Base-by-base conservation (phyloP, 2,329 filamentous ascomycete genomes). In the Mycosphaerella arachidis region DNA sequence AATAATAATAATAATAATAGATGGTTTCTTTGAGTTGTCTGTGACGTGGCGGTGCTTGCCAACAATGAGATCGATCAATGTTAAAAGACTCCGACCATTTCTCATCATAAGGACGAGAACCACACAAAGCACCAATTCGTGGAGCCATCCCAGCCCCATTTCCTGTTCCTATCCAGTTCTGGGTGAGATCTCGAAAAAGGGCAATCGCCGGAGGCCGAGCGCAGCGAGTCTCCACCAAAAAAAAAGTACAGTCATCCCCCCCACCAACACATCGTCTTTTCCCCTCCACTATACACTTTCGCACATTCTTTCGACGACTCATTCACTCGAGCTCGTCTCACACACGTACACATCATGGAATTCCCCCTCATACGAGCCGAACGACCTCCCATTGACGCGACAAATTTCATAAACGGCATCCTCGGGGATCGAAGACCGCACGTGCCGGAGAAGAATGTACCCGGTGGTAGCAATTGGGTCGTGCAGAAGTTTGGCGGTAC, bases 401-500 rank as follows among this genome's bases (percentile, higher is more conserved):
- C 63, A 31, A 64, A 63, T 35, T 68, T 67, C 65, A 60, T 67
- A 64, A 67, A 64, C 59, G 58, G 61, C 56, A 52, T 61, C 31
- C 58, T 64, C 57, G 61, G 63, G 60, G 61, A 73, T 59, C 66
- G 67, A 70, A 76, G 74, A 76, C 70, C 71, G 55, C 74, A 76
- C 68, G 69, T 71, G 66, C 69, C 69, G 68, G 79, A 81, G 64
- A 78, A 78, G 69, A 74, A 81, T 64, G 69, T 81, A 48, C 78
- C 79, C 10, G 79, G 78, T 37, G 79, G 79, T 45, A 71, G 72
- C 45, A 75, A 76, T 61, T 96, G 92, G 92, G 82, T 96, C 31
- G 89, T 97, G 54, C 92, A 96, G 75, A 97, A 97, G 77, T 96
- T 96, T 75, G 92, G 92, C 63, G 93, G 93, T 55, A 99, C 93